Conservation (phyloP, 2,329 filamentous ascomycete genomes). For the Cladosporium phlei region DNA sequence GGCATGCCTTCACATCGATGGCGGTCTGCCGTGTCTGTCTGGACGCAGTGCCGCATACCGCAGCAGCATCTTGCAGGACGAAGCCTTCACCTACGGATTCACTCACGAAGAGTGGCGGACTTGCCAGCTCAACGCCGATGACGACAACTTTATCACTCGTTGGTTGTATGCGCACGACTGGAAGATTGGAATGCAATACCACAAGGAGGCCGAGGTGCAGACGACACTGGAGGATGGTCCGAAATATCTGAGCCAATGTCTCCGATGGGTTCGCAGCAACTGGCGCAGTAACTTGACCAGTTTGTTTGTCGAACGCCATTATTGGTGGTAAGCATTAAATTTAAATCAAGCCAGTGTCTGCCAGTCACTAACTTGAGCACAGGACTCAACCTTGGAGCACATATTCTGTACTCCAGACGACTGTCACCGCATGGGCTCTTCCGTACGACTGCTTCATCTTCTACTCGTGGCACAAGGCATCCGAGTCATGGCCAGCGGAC, state of each 20-base stretch:
- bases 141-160: constrained; percentile 96
- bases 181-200: constrained; percentile 95
- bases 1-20: constrained; percentile 89
- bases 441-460: constrained; percentile 70
- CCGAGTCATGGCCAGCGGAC: constrained; percentile 38
- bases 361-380: background rate
- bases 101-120: constrained; percentile 84
- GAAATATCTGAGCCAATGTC: constrained; percentile 89
- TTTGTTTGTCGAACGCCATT: constrained; percentile 73
- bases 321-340: constrained; percentile 70
- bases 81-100: constrained; percentile 81
- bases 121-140: constrained; percentile 89
- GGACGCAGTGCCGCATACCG: constrained; percentile 90
- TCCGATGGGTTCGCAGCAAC: constrained; percentile 93
- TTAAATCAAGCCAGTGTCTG: constrained; percentile 6
- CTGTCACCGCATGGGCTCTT: constrained; percentile 83
- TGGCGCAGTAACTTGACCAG: constrained; percentile 96
- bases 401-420: constrained; percentile 88
- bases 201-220: constrained; percentile 82
- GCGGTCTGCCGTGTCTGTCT: constrained; percentile 93
- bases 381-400: constrained; percentile 91
- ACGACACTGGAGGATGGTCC: constrained; percentile 85
- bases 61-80: constrained; percentile 78
- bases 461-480: constrained; percentile 64
- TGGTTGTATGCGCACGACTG: constrained; percentile 90